phyloP scores from a whole-genome alignment of 1,139 yeast species.

The Zygotorulaspora mrakii region DNA sequence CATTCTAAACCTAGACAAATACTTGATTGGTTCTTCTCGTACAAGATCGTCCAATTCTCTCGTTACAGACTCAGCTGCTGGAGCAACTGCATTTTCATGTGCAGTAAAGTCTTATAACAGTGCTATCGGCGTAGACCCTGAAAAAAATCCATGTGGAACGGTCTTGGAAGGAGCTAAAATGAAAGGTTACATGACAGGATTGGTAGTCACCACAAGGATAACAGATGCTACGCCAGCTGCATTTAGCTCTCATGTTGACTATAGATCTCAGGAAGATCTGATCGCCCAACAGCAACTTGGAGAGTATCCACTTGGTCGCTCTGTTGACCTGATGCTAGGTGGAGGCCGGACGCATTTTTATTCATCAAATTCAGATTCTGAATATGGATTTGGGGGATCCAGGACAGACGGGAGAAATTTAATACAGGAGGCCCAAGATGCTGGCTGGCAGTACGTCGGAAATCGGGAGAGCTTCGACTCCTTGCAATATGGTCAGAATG shows the following conservation, averaged over 20 bases:
- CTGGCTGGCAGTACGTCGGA: constrained; percentile 68
- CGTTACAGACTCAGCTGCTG: constrained; percentile 90
- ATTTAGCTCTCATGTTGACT: constrained; percentile 71
- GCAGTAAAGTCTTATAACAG: constrained; percentile 77
- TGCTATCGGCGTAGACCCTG: constrained; percentile 71
- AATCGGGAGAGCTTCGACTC: constrained; percentile 54
- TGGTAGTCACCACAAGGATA: constrained; percentile 81
- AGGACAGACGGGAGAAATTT: constrained; percentile 64
- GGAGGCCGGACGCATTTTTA: constrained; percentile 83
- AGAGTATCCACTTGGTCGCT: constrained; percentile 66
- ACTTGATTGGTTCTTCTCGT: constrained; percentile 71
- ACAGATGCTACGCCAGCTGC: constrained; percentile 91
- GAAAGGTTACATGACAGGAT: constrained; percentile 72
- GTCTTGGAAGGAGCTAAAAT: constrained; percentile 77
- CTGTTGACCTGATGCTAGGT: constrained; percentile 79
- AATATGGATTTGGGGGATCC: constrained; percentile 51
- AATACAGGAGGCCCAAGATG: constrained; percentile 51
- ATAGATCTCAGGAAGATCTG: constrained; percentile 69
- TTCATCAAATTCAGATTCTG: constrained; percentile 40
- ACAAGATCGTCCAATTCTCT: constrained; percentile 69
- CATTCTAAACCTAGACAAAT: constrained; percentile 56
- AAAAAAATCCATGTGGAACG: constrained; percentile 69
- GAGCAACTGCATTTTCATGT: constrained; percentile 87
- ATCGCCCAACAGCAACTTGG: constrained; percentile 87
- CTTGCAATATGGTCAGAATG: constrained; percentile 54